A percentile compares a stretch with the other conserved stretches of the same genome.
phyloP scores from a whole-genome alignment of 2,329 filamentous ascomycete species.

The Talaromyces sp. region DNA sequence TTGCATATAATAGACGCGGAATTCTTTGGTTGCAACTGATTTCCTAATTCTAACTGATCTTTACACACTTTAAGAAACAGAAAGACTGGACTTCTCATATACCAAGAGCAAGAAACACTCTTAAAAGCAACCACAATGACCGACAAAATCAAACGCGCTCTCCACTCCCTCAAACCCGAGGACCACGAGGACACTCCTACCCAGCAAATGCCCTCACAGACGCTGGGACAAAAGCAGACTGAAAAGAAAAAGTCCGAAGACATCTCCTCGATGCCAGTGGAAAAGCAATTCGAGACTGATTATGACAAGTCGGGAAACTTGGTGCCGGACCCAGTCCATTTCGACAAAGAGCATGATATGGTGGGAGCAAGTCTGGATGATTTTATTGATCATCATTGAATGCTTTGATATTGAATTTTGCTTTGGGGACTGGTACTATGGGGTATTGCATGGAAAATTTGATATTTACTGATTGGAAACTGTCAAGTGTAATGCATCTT shows the following conservation, averaged over 20 bases:
- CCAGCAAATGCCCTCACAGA: background rate
- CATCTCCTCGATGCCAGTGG: slow-evolving; percentile 5
- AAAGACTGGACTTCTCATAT: background rate
- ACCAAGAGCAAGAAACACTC: background rate
- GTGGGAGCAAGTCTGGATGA: slow-evolving; percentile 7
- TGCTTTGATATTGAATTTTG: background rate
- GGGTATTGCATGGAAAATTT: background rate
- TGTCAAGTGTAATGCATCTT: background rate
- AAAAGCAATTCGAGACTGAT: slow-evolving; percentile 11
- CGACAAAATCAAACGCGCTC: background rate
- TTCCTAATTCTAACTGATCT: background rate
- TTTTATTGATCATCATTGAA: slow-evolving; percentile 2
- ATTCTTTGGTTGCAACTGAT: background rate
- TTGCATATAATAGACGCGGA: background rate
- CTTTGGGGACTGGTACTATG: background rate
- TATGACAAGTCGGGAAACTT: slow-evolving; percentile 7
- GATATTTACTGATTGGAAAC: background rate
- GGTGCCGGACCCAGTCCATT: slow-evolving; percentile 9
- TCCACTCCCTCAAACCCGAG: background rate
- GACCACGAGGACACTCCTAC: background rate
- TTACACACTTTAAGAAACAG: no score
- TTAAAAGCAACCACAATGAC: background rate
- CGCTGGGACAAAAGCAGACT: background rate
- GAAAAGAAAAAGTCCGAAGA: background rate
- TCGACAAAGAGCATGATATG: slow-evolving; percentile 9